Percentiles rank a stretch among this genome's conserved stretches.
Conservation (phyloP, 371 early-diverging fungal species). For the Mortierella sp. region DNA sequence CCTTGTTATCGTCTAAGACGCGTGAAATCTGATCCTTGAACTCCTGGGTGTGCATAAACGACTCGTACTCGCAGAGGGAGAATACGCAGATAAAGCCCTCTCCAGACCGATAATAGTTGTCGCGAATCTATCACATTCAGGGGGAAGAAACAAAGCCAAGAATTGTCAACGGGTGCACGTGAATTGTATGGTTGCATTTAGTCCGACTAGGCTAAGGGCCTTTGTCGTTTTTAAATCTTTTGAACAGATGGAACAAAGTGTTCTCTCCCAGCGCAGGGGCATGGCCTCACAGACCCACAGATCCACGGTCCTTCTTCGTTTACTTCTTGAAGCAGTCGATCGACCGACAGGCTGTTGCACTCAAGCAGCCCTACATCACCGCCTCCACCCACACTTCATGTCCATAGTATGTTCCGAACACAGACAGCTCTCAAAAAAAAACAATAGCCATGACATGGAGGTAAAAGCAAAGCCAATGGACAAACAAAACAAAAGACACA, state of each 20-base stretch:
- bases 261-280: neutral
- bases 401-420: neutral
- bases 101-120: slow-evolving; percentile 92
- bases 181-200: neutral
- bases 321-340: neutral
- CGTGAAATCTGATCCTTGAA: slow-evolving; percentile 92
- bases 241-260: neutral
- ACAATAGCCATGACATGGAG: neutral
- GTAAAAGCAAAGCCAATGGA: neutral
- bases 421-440: slow-evolving; percentile 11
- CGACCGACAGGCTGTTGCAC: neutral
- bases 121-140: slow-evolving; percentile 75
- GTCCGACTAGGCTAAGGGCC: neutral
- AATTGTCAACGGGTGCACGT: neutral
- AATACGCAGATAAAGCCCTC: slow-evolving; percentile 95
- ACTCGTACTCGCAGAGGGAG: slow-evolving; percentile 86
- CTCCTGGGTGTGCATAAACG: slow-evolving; percentile 86
- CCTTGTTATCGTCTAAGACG: slow-evolving; percentile 88
- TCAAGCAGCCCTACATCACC: neutral
- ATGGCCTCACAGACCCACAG: neutral
- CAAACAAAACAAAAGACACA: slow-evolving; percentile 1
- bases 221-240: neutral
- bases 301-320: neutral
- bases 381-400: neutral
- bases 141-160: neutral